Conservation (phyloP, 2,329 filamentous ascomycete genomes). For the Colletotrichum musae region DNA sequence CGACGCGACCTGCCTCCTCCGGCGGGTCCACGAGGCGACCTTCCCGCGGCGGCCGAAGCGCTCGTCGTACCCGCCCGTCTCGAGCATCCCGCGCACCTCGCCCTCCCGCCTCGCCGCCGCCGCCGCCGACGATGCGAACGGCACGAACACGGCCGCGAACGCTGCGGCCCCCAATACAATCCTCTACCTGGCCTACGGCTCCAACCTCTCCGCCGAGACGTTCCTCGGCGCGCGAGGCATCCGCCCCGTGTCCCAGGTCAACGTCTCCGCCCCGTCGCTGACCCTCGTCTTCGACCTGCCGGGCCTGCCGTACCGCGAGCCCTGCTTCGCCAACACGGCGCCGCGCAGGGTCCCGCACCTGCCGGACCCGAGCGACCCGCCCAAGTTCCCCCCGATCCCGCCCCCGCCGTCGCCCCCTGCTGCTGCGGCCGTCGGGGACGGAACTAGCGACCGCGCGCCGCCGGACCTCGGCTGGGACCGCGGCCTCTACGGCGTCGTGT, state of each 20-base stretch:
- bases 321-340: constrained; percentile 90
- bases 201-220: constrained; percentile 85
- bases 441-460: not conserved
- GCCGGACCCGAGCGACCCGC: constrained; percentile 50
- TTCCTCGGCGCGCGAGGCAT: constrained; percentile 86
- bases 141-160: not conserved
- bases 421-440: too few relatives aligned
- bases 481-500: constrained; percentile 92
- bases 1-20: constrained; percentile 17
- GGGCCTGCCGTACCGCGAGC: constrained; percentile 88
- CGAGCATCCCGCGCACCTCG: constrained; percentile 54
- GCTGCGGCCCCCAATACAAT: constrained; percentile 57
- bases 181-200: constrained; percentile 91
- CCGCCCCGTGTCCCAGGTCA: constrained; percentile 83
- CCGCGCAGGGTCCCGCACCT: constrained; percentile 68
- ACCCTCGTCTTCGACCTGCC: constrained; percentile 88
- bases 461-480: constrained; percentile 73
- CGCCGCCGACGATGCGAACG: constrained; percentile 41
- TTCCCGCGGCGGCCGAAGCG: constrained; percentile 6
- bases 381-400: constrained; percentile 47
- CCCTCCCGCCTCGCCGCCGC: constrained; percentile 54
- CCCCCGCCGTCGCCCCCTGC: constrained; percentile 30
- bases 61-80: constrained; percentile 48
- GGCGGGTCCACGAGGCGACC: not conserved
- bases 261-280: constrained; percentile 85